phyloP scores from a whole-genome alignment of 106 monocot species.

The Dioscorea alata region DNA sequence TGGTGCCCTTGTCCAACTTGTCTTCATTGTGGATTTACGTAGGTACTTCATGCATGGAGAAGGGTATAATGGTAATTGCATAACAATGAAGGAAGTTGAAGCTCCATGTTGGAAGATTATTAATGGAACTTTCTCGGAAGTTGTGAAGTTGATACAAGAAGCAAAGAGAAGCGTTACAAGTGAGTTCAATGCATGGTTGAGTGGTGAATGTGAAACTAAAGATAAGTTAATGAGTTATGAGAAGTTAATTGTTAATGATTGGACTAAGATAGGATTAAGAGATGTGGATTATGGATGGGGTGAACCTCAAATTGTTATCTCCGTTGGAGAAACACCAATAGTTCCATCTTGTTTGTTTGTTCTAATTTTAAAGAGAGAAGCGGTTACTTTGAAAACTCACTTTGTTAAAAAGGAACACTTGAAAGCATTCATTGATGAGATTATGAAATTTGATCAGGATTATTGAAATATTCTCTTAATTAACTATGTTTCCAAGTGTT shows the following conservation, averaged over 20 bases:
- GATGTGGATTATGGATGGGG: constrained; percentile 1
- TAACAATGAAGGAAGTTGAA: background rate
- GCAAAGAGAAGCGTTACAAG: background rate
- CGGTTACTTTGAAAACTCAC: background rate
- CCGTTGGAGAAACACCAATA: background rate
- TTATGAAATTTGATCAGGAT: too few species aligned
- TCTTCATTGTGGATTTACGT: background rate
- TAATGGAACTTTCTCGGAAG: background rate
- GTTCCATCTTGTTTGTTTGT: background rate
- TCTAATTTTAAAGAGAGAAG: background rate
- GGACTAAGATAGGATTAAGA: background rate
- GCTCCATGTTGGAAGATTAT: background rate
- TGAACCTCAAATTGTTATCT: background rate
- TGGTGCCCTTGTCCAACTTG: background rate
- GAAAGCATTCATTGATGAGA: too few species aligned
- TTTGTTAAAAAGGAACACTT: background rate
- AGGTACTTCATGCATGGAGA: background rate
- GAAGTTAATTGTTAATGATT: background rate
- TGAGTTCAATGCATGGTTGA: background rate
- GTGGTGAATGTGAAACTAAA: background rate
- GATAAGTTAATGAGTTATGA: background rate
- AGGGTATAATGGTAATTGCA: background rate
- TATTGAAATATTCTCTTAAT: too few species aligned
- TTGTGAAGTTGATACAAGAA: background rate
- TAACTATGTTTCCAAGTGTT: too few species aligned